Evolutionary conservation across 345 rosid species (phyloP).

Genomic region (Linum trigynum): DNA sequence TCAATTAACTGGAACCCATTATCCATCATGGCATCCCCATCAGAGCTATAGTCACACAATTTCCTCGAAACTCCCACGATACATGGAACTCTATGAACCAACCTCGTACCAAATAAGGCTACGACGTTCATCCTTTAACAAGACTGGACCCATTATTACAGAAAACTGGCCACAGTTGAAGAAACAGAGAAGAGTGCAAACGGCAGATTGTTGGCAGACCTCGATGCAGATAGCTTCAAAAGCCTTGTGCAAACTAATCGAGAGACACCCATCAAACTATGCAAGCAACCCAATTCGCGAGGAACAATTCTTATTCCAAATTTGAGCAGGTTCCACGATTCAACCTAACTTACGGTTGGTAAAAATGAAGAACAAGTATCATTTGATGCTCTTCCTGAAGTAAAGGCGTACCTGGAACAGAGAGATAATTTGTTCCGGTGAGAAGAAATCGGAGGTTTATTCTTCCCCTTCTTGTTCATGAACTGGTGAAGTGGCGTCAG

Average conservation of each 20-base stretch:
- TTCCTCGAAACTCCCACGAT: conserved; percentile 27
- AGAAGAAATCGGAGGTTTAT: too few species aligned
- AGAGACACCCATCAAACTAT: conserved; percentile 18
- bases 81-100: conserved; percentile 31
- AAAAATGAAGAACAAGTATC: too few species aligned
- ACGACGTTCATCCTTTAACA: conserved; percentile 37
- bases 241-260: conserved; percentile 3
- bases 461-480: too few species aligned
- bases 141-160: conserved; percentile 37
- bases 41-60: conserved; percentile 29
- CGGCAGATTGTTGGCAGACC: background rate
- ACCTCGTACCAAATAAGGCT: conserved; percentile 33
- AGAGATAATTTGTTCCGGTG: too few species aligned
- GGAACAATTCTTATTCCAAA: too few species aligned
- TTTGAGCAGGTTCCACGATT: too few species aligned
- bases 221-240: conserved; percentile 1
- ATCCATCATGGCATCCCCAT: conserved; percentile 20
- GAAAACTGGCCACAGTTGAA: conserved; percentile 8
- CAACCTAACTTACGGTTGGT: too few species aligned
- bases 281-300: background rate
- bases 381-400: too few species aligned
- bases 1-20: conserved; percentile 39
- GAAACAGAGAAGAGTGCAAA: conserved; percentile 16
- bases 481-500: too few species aligned
- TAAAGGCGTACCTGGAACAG: too few species aligned